Evolutionary conservation across 306 rosid genomes (phyloP), one percentile per base, ranked within the genome.

Genomic region (Dryas drummondii): DNA sequence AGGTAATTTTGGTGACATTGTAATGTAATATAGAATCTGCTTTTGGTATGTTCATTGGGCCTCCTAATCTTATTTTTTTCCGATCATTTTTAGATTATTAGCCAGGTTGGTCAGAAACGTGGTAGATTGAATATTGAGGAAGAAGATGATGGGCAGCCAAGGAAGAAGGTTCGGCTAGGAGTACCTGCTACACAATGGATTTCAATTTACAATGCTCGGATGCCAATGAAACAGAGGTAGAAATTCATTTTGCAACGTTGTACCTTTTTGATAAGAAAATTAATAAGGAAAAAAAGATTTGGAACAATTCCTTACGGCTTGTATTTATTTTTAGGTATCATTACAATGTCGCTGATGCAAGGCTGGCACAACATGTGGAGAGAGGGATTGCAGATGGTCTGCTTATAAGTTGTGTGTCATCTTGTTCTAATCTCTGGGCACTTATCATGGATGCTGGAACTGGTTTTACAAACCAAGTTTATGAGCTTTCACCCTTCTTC

Each of bases 381-480:
- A 94, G 90, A 83, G 98, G 98, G 58, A 80, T 89, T 88, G 91
- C 96, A 65, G 98, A 94, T 82, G 97, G 97, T 58, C 89, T 94
- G 78, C 96, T 87, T 66, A 94, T 94, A 65, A 91, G 94, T 75
- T 94, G 97, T 55, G 98, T 94, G 72, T 80, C 97, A 32, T 94
- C 97, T 51, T 91, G 97, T 78, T 86, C 97, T 76, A 90, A 88
- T 88, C 94, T 91, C 37, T 94, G 98, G 98, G 97, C 98, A 45
- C 96, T 94, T 68, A 94, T 94, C 72, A 94, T 94, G 98, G 98
- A 94, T 72, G 97, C 97, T 54, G 97, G 97, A 80, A 94, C 98
- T 71, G 92, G 92, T 79, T 94, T 89, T 82, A 72, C 94, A 1
- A 72, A 15, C 81, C 98, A 94, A 90, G 93, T 91, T 74, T 88